Evolutionary conservation across 345 rosid genomes (phyloP), one percentile per base, ranked within the genome.

Genomic region (Zanthoxylum bungeanum): DNA sequence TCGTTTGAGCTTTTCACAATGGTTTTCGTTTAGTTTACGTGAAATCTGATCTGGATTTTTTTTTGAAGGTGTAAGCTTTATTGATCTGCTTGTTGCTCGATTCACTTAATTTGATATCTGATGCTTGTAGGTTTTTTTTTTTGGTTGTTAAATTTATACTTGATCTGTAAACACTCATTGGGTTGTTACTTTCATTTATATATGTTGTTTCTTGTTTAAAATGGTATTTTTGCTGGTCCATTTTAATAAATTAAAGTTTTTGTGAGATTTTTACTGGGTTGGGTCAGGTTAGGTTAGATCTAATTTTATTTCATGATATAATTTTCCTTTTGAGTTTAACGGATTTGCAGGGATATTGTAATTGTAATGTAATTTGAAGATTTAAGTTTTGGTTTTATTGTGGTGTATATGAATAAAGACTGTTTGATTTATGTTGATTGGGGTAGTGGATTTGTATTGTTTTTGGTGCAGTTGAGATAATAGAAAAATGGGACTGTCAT

Each of bases 401-500:
- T 5, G 67, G 21, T 40, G 25, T 9, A 31, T 19, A 21, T 2
- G 27, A 30, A 17, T 12, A 1, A 65, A 19, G 8, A 1, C 30
- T 4, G 0, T 21, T 25, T 37, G 6, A 46, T 12, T 31, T 22
- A 6, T 65, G 46, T 68, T 30, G 27, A 52, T 19, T 49, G 37
- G 25, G 4, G 24, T 52, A 53, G 39, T 68, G 55, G 55, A 64
- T 60, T 2, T 2, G 33, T 24, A 25, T 25, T 27, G 28, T 50
- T 53, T 31, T 53, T 37, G 53, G 33, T 30, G 31, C 73, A 55
- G 49, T 42, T 64, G 47, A 68, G 75, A 55, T 70, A 51, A 22
- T 53, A 71, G 59, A 31, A 83, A 71, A 61, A 88, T 88, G 93
- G 93, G 93, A 46, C 70, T 86, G 78, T 86, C 93, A 4, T 84